Conservation (phyloP, 306 rosid species). For the Cucumis cinereus region DNA sequence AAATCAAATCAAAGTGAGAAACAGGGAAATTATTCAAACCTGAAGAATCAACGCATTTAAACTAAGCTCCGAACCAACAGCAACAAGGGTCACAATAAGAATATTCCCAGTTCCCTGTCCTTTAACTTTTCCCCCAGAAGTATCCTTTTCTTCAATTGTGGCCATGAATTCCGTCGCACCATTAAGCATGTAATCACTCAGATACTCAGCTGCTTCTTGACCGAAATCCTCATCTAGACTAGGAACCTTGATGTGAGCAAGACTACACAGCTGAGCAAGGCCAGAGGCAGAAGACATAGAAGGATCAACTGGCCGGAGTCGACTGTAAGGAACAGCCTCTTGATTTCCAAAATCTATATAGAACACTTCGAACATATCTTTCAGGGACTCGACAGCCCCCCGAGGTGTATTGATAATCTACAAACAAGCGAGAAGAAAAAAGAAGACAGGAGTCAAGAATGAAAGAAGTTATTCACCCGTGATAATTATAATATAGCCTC, state of each 20-base stretch:
- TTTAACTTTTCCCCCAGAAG: conserved; percentile 77
- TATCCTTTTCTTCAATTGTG: conserved; percentile 76
- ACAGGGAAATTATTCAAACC: conserved; percentile 28
- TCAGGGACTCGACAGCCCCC: conserved; percentile 70
- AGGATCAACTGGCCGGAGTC: conserved; percentile 68
- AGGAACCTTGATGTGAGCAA: conserved; percentile 78
- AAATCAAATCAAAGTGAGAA: conserved; percentile 5
- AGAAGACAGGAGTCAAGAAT: neutral
- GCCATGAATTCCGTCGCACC: conserved; percentile 74
- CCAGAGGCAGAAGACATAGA: conserved; percentile 77
- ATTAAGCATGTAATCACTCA: conserved; percentile 48
- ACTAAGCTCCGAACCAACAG: conserved; percentile 77
- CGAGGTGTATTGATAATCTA: conserved; percentile 84
- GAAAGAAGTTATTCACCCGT: neutral
- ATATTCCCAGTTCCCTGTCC: conserved; percentile 91
- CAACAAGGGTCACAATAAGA: conserved; percentile 64
- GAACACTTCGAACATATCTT: conserved; percentile 76
- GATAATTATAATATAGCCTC: neutral
- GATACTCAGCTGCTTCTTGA: conserved; percentile 79
- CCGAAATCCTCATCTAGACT: conserved; percentile 83
- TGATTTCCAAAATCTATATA: conserved; percentile 93
- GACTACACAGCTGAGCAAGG: conserved; percentile 82
- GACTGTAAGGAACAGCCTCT: conserved; percentile 62
- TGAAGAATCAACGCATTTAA: conserved; percentile 80
- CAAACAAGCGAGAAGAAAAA: conserved; percentile 10